phyloP scores from a whole-genome alignment of 2,329 filamentous ascomycete species.

The Alternaria sp. region DNA sequence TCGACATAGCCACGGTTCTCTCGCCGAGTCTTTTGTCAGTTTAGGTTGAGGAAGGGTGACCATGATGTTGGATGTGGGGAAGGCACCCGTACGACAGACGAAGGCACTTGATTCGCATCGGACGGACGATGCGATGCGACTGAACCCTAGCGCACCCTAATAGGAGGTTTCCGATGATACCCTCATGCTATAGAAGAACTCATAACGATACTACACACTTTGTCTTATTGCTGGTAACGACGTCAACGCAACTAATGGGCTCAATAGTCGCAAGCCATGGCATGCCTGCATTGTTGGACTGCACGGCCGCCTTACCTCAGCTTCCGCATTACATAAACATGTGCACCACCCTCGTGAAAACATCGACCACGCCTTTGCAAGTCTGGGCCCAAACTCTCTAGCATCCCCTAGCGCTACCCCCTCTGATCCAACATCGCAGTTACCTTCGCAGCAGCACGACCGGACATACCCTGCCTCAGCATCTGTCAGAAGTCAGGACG shows the following conservation, averaged over 20 bases:
- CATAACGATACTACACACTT: conserved; percentile 4
- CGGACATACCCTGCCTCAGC: background rate
- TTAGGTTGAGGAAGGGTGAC: background rate
- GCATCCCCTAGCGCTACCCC: background rate
- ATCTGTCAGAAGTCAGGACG: background rate
- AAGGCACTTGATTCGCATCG: background rate
- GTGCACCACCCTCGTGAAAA: background rate
- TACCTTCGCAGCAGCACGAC: background rate
- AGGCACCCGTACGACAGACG: background rate
- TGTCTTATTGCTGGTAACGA: background rate
- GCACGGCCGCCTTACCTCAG: background rate
- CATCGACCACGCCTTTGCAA: background rate
- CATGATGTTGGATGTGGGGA: background rate
- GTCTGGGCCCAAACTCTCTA: background rate
- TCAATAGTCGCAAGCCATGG: background rate
- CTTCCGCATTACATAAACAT: background rate
- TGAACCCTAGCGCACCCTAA: conserved; percentile 11
- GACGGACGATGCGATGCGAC: conserved; percentile 1
- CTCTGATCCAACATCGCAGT: background rate
- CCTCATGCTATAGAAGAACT: conserved; percentile 14
- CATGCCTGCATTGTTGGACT: background rate
- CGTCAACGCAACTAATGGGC: background rate
- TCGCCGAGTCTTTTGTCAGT: background rate
- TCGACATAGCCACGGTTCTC: background rate
- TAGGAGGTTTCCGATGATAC: conserved; percentile 11